Evolutionary conservation across 176 grass and related monocot species (phyloP).

Genomic region (Rhynchospora pubera): DNA sequence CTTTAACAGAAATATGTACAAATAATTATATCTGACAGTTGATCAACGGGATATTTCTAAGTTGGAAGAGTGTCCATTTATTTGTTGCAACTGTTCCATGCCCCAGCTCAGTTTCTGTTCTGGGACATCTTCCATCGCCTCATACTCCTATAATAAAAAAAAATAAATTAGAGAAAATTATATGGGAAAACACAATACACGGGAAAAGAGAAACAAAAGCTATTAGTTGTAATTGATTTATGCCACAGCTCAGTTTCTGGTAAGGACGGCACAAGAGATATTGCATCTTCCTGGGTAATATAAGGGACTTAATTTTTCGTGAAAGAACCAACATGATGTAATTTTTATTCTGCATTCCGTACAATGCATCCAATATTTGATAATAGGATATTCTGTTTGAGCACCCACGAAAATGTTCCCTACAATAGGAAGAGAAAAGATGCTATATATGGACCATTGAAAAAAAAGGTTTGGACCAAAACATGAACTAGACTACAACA

Average conservation of each 20-base stretch:
- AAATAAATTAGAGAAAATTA: not conserved
- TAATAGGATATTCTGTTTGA: not conserved
- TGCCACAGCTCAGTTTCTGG: not conserved
- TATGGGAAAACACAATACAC: not conserved
- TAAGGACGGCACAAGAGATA: not conserved
- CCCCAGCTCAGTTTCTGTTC: conserved; percentile 20
- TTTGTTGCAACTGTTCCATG: conserved; percentile 18
- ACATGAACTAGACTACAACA: not conserved
- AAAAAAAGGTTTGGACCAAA: not conserved
- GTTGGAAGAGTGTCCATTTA: not conserved
- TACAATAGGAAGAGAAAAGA: not conserved
- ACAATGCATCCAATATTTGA: not conserved
- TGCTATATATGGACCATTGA: not conserved
- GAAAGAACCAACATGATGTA: not conserved
- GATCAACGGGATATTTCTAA: conserved; percentile 21
- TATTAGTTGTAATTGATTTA: too few relatives aligned
- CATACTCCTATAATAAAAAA: conserved; percentile 5
- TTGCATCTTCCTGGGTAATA: not conserved
- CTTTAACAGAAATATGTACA: conserved; percentile 21
- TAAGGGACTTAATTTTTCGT: not conserved
- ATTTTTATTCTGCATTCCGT: not conserved
- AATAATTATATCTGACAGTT: conserved; percentile 14
- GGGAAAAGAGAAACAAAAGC: not conserved
- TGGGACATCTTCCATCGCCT: conserved; percentile 15
- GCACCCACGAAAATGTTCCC: not conserved